phyloP scores from a whole-genome alignment of 441 rosid genomes.

The Macaranga tanarius region DNA sequence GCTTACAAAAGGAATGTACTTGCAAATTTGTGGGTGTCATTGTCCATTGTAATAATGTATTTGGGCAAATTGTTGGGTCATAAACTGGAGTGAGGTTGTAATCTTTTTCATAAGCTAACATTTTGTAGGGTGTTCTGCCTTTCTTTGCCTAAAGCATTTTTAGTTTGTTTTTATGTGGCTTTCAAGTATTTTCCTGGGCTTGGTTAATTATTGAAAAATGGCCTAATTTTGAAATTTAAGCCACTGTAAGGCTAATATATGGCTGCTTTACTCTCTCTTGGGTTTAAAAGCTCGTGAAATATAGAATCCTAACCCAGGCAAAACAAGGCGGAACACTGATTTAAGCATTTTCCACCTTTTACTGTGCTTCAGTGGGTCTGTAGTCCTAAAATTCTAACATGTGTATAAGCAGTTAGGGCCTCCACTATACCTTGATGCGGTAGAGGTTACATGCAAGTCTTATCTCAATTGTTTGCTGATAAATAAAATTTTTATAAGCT shows the following conservation, averaged over 20 bases:
- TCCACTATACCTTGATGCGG: too few relatives aligned
- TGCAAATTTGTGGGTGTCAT: slow-evolving; percentile 15
- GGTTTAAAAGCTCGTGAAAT: too few relatives aligned
- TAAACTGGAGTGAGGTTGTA: slow-evolving; percentile 30
- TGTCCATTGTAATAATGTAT: slow-evolving; percentile 28
- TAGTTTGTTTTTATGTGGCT: slow-evolving; percentile 20
- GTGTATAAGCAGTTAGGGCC: too few relatives aligned
- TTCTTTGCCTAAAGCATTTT: slow-evolving; percentile 30
- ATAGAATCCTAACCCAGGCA: too few relatives aligned
- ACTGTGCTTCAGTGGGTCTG: too few relatives aligned
- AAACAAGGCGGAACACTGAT: too few relatives aligned
- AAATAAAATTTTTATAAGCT: too few relatives aligned
- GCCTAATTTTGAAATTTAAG: not conserved
- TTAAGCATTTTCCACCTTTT: too few relatives aligned
- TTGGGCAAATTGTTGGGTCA: slow-evolving; percentile 25
- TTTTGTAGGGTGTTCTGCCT: slow-evolving; percentile 51
- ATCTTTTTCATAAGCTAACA: slow-evolving; percentile 34
- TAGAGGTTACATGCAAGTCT: too few relatives aligned
- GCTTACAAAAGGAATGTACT: not conserved
- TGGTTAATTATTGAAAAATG: slow-evolving; percentile 4
- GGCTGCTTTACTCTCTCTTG: not conserved
- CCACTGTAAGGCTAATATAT: not conserved
- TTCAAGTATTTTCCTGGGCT: not conserved
- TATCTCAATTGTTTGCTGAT: too few relatives aligned
- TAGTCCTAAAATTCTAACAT: too few relatives aligned